Evolutionary conservation across 306 rosid species (phyloP).

Genomic region (Vachellia collinsii): DNA sequence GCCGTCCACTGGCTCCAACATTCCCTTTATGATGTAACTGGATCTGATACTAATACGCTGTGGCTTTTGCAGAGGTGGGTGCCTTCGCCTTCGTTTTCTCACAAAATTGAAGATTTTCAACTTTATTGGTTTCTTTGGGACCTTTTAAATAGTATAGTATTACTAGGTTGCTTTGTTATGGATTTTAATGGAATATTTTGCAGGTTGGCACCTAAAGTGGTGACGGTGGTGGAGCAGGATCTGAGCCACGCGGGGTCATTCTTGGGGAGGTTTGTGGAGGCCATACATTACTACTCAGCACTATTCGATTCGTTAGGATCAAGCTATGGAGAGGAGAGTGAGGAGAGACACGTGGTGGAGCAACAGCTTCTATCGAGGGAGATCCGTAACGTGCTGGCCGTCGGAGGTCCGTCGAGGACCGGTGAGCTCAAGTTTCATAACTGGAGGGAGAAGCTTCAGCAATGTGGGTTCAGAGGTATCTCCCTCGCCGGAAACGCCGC

Average conservation of each 20-base stretch:
- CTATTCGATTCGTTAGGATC: slow-evolving; percentile 90
- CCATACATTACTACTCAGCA: slow-evolving; percentile 97
- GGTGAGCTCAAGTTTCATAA: slow-evolving; percentile 87
- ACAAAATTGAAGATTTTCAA: neutral
- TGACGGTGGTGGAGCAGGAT: slow-evolving; percentile 97
- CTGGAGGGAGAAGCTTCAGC: slow-evolving; percentile 94
- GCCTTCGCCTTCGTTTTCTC: neutral
- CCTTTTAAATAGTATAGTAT: neutral
- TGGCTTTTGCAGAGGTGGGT: slow-evolving; percentile 92
- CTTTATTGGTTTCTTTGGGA: neutral
- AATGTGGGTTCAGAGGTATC: slow-evolving; percentile 79
- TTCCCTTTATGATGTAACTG: slow-evolving; percentile 95
- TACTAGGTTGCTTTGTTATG: neutral
- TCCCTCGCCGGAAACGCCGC: slow-evolving; percentile 98
- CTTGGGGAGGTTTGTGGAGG: slow-evolving; percentile 95
- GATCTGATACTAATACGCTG: slow-evolving; percentile 84
- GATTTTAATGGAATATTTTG: neutral
- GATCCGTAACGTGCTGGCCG: slow-evolving; percentile 86
- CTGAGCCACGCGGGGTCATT: slow-evolving; percentile 89
- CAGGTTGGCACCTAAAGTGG: slow-evolving; percentile 97
- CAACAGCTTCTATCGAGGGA: slow-evolving; percentile 89
- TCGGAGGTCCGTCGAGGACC: slow-evolving; percentile 89
- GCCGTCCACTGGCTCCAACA: slow-evolving; percentile 99
- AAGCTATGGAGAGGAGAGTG: slow-evolving; percentile 95
- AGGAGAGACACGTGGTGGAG: slow-evolving; percentile 95